Conservation (phyloP, 2,329 filamentous ascomycete genomes). For the Curvularia sp. region DNA sequence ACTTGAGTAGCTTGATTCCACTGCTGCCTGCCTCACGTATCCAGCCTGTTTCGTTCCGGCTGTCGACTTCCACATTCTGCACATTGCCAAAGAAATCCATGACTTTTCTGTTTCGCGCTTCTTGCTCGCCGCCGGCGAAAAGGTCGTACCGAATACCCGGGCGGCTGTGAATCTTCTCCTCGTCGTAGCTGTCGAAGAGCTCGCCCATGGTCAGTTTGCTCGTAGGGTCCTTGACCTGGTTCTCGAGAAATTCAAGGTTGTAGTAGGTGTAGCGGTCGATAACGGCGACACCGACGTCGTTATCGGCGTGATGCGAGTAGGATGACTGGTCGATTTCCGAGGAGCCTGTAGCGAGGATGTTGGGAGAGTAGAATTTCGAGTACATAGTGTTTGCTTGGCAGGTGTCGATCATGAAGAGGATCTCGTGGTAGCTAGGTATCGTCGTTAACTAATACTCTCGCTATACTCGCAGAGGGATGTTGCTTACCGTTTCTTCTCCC, state of each 20-base stretch:
- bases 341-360: constrained; percentile 97
- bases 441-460: constrained; percentile 2
- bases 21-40: constrained; percentile 79
- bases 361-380: constrained; percentile 95
- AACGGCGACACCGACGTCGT: constrained; percentile 95
- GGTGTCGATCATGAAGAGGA: constrained; percentile 99
- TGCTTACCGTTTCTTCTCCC: constrained; percentile 92
- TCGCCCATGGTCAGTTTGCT: constrained; percentile 91
- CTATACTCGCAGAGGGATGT: background rate
- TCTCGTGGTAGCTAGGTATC: constrained; percentile 78
- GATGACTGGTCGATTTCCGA: constrained; percentile 95
- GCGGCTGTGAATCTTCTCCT: constrained; percentile 90
- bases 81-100: constrained; percentile 99
- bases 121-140: constrained; percentile 83
- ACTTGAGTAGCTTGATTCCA: constrained; percentile 62
- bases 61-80: constrained; percentile 90
- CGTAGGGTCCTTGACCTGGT: constrained; percentile 81
- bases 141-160: constrained; percentile 93
- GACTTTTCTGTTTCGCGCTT: constrained; percentile 78
- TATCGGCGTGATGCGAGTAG: constrained; percentile 97
- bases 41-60: constrained; percentile 54
- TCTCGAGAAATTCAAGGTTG: constrained; percentile 95
- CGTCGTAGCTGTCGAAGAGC: constrained; percentile 95
- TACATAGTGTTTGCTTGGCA: constrained; percentile 99
- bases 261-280: constrained; percentile 99